Conservation (phyloP, 108 stramenopile genomes). For the Nitzschia inconspicua region DNA sequence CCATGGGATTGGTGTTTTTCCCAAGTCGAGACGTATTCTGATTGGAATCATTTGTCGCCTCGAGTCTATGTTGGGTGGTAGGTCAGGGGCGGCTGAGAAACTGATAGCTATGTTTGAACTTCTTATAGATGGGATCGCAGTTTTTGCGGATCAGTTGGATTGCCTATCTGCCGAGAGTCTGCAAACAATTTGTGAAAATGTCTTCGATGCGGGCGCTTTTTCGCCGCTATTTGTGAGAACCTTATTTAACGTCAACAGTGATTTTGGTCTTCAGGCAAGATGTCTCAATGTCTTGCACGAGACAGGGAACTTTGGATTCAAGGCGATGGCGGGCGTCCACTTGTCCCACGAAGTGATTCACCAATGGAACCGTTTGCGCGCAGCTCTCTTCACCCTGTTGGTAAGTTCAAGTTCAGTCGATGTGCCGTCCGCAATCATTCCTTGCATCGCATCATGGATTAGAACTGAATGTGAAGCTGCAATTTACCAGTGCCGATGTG, state of each 20-base stretch:
- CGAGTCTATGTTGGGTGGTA: slow-evolving; percentile 29
- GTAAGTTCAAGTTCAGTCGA: slow-evolving; percentile 28
- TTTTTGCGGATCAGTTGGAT: not conserved
- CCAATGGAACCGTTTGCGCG: slow-evolving; percentile 77
- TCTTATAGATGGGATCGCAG: slow-evolving; percentile 18
- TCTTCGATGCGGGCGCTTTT: slow-evolving; percentile 66
- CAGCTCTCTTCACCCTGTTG: slow-evolving; percentile 46
- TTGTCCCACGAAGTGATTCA: slow-evolving; percentile 5
- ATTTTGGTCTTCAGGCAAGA: not conserved
- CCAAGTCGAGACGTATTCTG: slow-evolving; percentile 69
- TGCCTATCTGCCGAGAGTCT: slow-evolving; percentile 27
- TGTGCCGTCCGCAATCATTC: slow-evolving; percentile 28
- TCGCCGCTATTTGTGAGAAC: slow-evolving; percentile 35
- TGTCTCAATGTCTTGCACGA: slow-evolving; percentile 17
- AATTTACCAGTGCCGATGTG: slow-evolving; percentile 36
- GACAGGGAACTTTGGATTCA: slow-evolving; percentile 8
- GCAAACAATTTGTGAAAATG: slow-evolving; percentile 49
- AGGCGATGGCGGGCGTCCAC: not conserved
- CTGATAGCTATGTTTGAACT: slow-evolving; percentile 22
- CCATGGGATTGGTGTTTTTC: slow-evolving; percentile 53
- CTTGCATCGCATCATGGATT: slow-evolving; percentile 33
- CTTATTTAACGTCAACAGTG: slow-evolving; percentile 13
- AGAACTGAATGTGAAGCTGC: slow-evolving; percentile 63
- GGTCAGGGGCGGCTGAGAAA: slow-evolving; percentile 16
- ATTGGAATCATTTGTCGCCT: slow-evolving; percentile 52